Conservation (phyloP, 2,329 filamentous ascomycete species). For the Cadophora luteo-olivacea region DNA sequence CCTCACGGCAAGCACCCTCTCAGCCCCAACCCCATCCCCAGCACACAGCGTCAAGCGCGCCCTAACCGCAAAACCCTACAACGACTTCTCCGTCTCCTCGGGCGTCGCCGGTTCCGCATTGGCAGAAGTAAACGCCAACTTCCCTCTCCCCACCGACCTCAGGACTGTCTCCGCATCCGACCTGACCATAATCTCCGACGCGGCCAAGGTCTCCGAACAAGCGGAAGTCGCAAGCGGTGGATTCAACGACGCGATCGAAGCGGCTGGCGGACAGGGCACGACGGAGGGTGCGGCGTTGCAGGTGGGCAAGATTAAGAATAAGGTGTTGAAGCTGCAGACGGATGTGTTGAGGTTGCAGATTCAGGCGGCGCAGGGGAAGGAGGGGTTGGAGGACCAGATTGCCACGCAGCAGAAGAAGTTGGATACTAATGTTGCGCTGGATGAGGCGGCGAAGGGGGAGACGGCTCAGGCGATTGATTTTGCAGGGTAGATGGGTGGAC, state of each 20-base stretch:
- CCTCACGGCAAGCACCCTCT: slow-evolving; percentile 23
- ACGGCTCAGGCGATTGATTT: slow-evolving; percentile 36
- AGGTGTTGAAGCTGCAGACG: slow-evolving; percentile 63
- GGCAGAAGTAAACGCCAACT: slow-evolving; percentile 59
- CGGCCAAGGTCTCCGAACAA: slow-evolving; percentile 57
- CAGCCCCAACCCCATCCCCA: slow-evolving; percentile 17
- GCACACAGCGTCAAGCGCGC: slow-evolving; percentile 23
- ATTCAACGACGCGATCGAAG: slow-evolving; percentile 60
- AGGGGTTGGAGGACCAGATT: slow-evolving; percentile 52
- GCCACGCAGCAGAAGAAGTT: slow-evolving; percentile 57
- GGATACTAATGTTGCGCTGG: slow-evolving; percentile 55
- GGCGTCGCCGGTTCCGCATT: slow-evolving; percentile 60
- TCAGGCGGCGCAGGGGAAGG: slow-evolving; percentile 56
- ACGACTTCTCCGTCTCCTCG: slow-evolving; percentile 55
- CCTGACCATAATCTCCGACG: slow-evolving; percentile 55
- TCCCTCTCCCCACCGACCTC: slow-evolving; percentile 56
- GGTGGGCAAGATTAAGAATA: slow-evolving; percentile 66
- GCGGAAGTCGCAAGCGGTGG: slow-evolving; percentile 56
- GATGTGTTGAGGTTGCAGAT: slow-evolving; percentile 58
- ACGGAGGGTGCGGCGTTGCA: slow-evolving; percentile 54
- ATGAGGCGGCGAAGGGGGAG: slow-evolving; percentile 46
- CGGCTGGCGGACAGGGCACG: slow-evolving; percentile 46
- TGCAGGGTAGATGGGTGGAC: slow-evolving; percentile 25
- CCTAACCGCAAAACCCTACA: slow-evolving; percentile 33
- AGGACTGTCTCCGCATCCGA: slow-evolving; percentile 55